Conservation (phyloP, 345 rosid species). For the Aquilaria yunnanensis region DNA sequence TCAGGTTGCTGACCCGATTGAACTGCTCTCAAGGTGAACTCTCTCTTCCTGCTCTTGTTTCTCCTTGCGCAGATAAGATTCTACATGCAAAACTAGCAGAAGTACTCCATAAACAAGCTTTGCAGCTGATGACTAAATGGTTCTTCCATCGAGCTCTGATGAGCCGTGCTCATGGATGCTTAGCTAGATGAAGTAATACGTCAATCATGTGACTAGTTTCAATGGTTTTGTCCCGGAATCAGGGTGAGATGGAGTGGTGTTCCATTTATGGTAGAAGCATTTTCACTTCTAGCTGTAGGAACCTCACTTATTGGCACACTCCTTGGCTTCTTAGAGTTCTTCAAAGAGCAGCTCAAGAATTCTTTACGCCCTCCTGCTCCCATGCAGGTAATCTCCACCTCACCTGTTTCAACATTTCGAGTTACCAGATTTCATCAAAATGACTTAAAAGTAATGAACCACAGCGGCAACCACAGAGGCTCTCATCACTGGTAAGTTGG, state of each 20-base stretch:
- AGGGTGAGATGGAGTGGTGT: constrained; percentile 53
- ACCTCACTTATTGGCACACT: constrained; percentile 55
- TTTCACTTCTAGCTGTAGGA: constrained; percentile 59
- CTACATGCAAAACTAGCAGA: not conserved
- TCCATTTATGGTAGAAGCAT: constrained; percentile 50
- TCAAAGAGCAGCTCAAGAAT: constrained; percentile 49
- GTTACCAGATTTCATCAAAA: not conserved
- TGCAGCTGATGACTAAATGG: not conserved
- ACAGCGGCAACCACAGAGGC: constrained; percentile 16
- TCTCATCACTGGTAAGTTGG: constrained; percentile 17
- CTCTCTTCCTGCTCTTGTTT: not conserved
- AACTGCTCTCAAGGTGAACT: constrained; percentile 37
- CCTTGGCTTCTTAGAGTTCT: constrained; percentile 56
- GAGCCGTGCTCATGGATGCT: not conserved
- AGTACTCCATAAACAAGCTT: not conserved
- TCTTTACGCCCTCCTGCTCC: constrained; percentile 10
- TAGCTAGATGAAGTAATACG: not conserved
- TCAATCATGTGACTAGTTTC: constrained; percentile 1
- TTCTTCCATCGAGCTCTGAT: too few species aligned
- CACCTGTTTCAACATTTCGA: not conserved
- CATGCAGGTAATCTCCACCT: not conserved
- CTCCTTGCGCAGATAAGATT: not conserved
- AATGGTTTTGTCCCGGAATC: not conserved
- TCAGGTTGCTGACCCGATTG: constrained; percentile 44
- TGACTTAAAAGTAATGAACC: not conserved